Base-by-base conservation (phyloP, 768 basidiomycete species). In the Suillus sp. region DNA sequence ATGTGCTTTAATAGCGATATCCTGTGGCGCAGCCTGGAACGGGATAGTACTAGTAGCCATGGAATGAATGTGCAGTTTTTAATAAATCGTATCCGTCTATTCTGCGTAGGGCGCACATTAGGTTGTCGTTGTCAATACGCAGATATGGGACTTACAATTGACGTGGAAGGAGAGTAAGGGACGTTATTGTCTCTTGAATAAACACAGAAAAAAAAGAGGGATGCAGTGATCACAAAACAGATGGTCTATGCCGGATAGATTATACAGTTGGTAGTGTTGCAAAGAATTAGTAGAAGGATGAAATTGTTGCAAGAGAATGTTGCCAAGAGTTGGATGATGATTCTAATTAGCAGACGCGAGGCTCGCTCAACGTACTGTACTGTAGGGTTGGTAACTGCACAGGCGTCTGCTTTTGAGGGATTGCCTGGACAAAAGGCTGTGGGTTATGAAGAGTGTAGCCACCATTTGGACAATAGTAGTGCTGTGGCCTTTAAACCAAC, bases 401-500 rank as follows among this genome's bases (percentile, higher is more conserved):
- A 38, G 45, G 20, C 16, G 59, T 51, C 47, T 56, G 50, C 62
- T 63, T 76, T 65, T 65, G 64, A 66, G 62, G 22, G 18, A 40
- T 60, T 16, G 14, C 22, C 14, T 59, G 59, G 48, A 67, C 66
- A 67, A 67, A 65, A 67, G 62, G 50, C 47, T 34, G 51, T 45
- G 30, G 14, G n/a, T 27, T 69, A 64, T 65, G 45, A 67, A 66
- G 60, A 48, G 25, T 43, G n/a, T 13, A 27, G 55, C 60, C 35
- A 42, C 45, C 59, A 42, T 47, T 25, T 13, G 34, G 54, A 75
- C 72, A 74, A 75, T 75, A 63, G 58, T 1, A 18, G 42, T n/a
- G 30, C 42, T n/a, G 35, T 35, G 16, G 30, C 37, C 25, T 56
- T 45, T 61, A 61, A 61, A 37, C 47, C 35, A 43, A 53, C 45